A percentile compares a stretch with the other conserved stretches of the same genome.
Evolutionary conservation across 2,329 filamentous ascomycete species (phyloP).

Genomic region (Fusarium papillatum): DNA sequence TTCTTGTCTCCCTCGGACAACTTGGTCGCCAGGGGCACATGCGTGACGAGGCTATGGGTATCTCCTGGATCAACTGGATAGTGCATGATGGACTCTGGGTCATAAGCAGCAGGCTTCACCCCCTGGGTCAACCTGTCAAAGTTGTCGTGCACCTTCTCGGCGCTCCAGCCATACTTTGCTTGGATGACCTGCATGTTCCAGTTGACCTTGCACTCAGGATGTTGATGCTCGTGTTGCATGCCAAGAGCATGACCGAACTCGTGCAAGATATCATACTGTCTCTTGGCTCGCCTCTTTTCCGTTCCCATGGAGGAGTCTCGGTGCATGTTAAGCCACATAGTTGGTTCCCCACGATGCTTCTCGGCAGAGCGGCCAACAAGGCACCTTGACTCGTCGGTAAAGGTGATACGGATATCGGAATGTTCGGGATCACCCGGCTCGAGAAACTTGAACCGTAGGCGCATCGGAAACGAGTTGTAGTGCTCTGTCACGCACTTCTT

Average conservation of each 20-base stretch:
- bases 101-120: neutral
- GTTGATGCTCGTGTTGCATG: constrained; percentile 16
- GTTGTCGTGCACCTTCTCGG: neutral
- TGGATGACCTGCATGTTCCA: constrained; percentile 1
- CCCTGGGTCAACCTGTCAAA: neutral
- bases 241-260: constrained; percentile 27
- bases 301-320: neutral
- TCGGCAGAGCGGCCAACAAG: constrained; percentile 1
- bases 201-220: neutral
- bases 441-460: neutral
- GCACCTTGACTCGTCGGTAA: neutral
- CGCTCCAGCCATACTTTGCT: neutral
- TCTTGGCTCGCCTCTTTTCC: neutral
- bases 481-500: neutral
- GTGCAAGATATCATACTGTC: constrained; percentile 8
- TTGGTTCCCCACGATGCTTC: neutral
- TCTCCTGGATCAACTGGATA: neutral
- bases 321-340: constrained; percentile 14
- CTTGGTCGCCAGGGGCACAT: neutral
- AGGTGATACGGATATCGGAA: constrained; percentile 17
- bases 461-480: neutral
- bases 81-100: neutral
- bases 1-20: neutral
- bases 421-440: constrained; percentile 5
- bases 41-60: neutral